These are phyloP conservation scores for Phialophora macrospora DNA, from an alignment of 2,329 filamentous ascomycete genomes.

Conservation along the genomic window DNA sequence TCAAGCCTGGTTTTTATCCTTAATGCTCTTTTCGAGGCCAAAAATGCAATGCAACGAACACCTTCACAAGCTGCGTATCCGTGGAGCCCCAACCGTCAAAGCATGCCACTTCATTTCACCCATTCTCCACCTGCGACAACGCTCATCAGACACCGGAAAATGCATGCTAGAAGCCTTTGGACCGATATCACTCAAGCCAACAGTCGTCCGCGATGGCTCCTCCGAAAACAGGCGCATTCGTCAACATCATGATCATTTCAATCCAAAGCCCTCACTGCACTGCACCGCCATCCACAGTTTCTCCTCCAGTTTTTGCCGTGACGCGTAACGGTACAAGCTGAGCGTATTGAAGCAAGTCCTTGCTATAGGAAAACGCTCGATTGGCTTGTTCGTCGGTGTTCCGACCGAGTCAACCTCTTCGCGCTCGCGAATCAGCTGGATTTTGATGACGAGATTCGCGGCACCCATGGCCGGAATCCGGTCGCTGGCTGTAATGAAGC, in stretches of 20 bases:
- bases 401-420: slow-evolving; percentile 26
- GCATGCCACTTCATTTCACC: neutral
- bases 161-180: neutral
- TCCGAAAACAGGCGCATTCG: neutral
- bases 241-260: slow-evolving; percentile 63
- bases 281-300: slow-evolving; percentile 85
- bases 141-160: neutral
- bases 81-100: neutral
- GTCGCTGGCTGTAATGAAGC: slow-evolving; percentile 89
- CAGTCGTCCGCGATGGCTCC: neutral
- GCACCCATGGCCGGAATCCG: slow-evolving; percentile 87
- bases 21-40: neutral
- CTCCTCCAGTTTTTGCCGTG: slow-evolving; percentile 68
- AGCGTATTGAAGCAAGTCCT: slow-evolving; percentile 91
- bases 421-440: slow-evolving; percentile 36
- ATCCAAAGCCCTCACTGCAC: slow-evolving; percentile 88
- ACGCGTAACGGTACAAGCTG: slow-evolving; percentile 73
- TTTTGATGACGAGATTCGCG: slow-evolving; percentile 72
- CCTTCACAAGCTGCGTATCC: neutral
- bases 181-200: neutral
- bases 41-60: neutral
- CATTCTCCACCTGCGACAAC: neutral
- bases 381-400: slow-evolving; percentile 48
- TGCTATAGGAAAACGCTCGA: slow-evolving; percentile 80
- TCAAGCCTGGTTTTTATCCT: neutral